Evolutionary conservation across 306 rosid genomes (phyloP).

Genomic region (Prunus armeniaca): DNA sequence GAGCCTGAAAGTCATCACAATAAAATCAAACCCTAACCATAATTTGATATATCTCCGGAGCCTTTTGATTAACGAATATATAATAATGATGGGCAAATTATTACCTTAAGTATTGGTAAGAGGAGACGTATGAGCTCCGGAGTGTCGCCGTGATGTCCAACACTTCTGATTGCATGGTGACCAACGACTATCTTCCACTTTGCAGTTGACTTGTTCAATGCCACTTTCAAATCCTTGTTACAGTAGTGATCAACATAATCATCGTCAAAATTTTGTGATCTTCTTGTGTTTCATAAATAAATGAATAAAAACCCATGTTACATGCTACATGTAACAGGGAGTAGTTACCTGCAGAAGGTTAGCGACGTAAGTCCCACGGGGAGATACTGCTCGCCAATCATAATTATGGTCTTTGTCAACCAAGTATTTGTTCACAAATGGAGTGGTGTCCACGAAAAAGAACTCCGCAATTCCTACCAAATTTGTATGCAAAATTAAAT

Average conservation of each 20-base stretch:
- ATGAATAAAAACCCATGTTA: not conserved
- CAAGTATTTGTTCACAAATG: slow-evolving; percentile 49
- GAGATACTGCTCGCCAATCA: slow-evolving; percentile 55
- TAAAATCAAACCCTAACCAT: not conserved
- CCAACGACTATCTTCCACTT: slow-evolving; percentile 87
- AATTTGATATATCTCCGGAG: no score
- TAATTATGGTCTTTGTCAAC: slow-evolving; percentile 23
- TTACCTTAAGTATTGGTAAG: slow-evolving; percentile 72
- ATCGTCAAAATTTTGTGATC: not conserved
- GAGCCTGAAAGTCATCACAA: slow-evolving; percentile 37
- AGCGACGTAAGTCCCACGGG: slow-evolving; percentile 45
- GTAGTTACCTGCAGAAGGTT: slow-evolving; percentile 48
- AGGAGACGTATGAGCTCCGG: slow-evolving; percentile 55
- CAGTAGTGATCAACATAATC: not conserved
- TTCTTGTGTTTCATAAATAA: not conserved
- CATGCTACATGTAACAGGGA: not conserved
- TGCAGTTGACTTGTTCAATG: slow-evolving; percentile 50
- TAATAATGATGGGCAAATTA: not conserved
- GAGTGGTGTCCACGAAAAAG: slow-evolving; percentile 74
- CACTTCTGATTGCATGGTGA: slow-evolving; percentile 73
- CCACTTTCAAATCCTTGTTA: slow-evolving; percentile 37
- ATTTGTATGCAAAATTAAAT: not conserved
- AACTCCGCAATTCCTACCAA: slow-evolving; percentile 51
- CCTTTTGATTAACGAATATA: no score
- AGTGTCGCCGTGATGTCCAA: slow-evolving; percentile 67